Percentiles rank a stretch among this genome's conserved stretches.
phyloP scores from a whole-genome alignment of 2,329 filamentous ascomycete genomes.

The Aspergillus brunneoviolaceus region DNA sequence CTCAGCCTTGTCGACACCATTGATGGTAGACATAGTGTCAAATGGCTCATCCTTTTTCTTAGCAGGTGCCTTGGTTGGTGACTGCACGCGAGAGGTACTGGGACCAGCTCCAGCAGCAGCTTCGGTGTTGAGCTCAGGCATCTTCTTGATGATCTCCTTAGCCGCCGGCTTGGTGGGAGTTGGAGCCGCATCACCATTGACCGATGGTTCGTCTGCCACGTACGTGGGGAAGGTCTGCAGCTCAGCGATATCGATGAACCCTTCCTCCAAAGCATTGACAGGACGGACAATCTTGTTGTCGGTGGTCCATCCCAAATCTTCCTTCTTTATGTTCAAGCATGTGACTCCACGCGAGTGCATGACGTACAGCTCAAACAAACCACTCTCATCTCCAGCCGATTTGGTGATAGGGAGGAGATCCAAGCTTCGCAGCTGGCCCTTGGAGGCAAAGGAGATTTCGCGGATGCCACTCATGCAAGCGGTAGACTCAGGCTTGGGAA shows the following conservation, averaged over 20 bases:
- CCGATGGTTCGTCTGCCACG: slow-evolving; percentile 42
- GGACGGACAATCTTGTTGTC: slow-evolving; percentile 83
- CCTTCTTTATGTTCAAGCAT: slow-evolving; percentile 78
- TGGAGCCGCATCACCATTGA: slow-evolving; percentile 44
- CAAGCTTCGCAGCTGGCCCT: slow-evolving; percentile 82
- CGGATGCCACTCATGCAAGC: slow-evolving; percentile 96
- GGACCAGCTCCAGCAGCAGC: slow-evolving; percentile 16
- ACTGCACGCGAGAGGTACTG: slow-evolving; percentile 31
- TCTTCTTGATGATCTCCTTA: slow-evolving; percentile 43
- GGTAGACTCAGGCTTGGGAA: slow-evolving; percentile 87
- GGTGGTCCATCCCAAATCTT: slow-evolving; percentile 85
- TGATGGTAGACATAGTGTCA: slow-evolving; percentile 25
- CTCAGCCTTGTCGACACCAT: slow-evolving; percentile 58
- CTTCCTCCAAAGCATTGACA: slow-evolving; percentile 72
- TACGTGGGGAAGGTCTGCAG: slow-evolving; percentile 54
- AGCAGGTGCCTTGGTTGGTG: slow-evolving; percentile 40
- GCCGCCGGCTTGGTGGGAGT: slow-evolving; percentile 38
- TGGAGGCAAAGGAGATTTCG: slow-evolving; percentile 87
- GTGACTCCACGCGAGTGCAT: slow-evolving; percentile 99
- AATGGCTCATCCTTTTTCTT: slow-evolving; percentile 45
- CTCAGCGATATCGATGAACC: slow-evolving; percentile 72
- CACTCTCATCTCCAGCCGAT: slow-evolving; percentile 58
- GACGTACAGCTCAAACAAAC: slow-evolving; percentile 89
- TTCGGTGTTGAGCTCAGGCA: slow-evolving; percentile 35
- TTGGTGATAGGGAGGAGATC: slow-evolving; percentile 75